phyloP scores from a whole-genome alignment of 441 rosid genomes.

The Adansonia gregorii region DNA sequence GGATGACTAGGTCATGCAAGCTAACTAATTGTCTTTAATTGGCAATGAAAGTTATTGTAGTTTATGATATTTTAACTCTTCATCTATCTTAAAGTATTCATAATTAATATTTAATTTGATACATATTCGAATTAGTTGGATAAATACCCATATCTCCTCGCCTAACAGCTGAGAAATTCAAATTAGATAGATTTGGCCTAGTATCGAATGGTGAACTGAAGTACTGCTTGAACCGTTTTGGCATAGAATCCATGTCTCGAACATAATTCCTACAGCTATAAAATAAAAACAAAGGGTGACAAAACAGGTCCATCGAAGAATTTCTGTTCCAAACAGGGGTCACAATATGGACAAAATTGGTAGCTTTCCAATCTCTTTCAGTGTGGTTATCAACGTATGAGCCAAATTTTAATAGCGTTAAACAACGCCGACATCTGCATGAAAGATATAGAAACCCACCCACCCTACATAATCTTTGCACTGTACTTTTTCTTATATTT shows the following conservation, averaged over 20 bases:
- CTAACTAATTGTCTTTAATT: neutral
- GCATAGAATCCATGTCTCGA: neutral
- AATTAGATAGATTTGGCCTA: neutral
- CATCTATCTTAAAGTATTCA: no score
- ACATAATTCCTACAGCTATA: no score
- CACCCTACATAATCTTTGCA: constrained; percentile 36
- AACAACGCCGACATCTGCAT: constrained; percentile 23
- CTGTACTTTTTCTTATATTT: constrained; percentile 15
- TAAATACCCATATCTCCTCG: neutral
- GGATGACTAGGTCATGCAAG: neutral
- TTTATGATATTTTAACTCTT: no score
- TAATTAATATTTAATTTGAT: no score
- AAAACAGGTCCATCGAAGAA: neutral
- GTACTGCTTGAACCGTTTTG: neutral
- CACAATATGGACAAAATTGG: constrained; percentile 17
- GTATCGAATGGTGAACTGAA: neutral
- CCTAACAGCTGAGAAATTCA: neutral
- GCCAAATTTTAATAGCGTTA: neutral
- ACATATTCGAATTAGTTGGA: no score
- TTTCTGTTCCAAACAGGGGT: constrained; percentile 3
- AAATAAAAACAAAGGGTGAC: no score
- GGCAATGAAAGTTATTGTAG: neutral
- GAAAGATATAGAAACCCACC: neutral
- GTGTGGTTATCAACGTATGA: neutral
- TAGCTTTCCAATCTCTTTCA: constrained; percentile 31